Conservation (phyloP, 23 red algal species). For the Gracilaria caudata region DNA sequence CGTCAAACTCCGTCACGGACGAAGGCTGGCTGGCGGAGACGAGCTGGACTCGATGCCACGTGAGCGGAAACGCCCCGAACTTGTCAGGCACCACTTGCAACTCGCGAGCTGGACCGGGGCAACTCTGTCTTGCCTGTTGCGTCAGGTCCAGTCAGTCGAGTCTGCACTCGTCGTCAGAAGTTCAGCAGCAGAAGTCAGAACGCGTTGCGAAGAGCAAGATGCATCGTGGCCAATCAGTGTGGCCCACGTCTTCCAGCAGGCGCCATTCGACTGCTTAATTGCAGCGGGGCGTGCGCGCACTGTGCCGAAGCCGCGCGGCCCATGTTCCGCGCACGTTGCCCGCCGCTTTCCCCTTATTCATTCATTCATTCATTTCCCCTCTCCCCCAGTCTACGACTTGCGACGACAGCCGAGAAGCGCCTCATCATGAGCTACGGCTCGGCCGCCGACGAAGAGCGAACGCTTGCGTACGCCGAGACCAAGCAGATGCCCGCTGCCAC, state of each 20-base stretch:
- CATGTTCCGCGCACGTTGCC: not conserved
- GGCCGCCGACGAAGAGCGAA: conserved; percentile 46
- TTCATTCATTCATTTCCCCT: not conserved
- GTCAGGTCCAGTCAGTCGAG: too few relatives aligned
- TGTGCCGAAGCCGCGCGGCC: too few relatives aligned
- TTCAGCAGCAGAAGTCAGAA: too few relatives aligned
- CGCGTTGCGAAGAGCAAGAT: not conserved
- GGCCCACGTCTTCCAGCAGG: not conserved
- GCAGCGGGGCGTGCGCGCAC: not conserved
- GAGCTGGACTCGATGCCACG: too few relatives aligned
- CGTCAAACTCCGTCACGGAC: too few relatives aligned
- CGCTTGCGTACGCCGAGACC: conserved; percentile 36
- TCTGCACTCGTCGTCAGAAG: too few relatives aligned
- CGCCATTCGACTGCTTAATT: not conserved
- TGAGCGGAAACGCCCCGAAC: too few relatives aligned
- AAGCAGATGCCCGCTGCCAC: conserved; percentile 17
- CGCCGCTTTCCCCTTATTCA: not conserved
- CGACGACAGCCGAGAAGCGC: not conserved
- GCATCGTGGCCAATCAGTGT: not conserved
- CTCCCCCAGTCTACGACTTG: not conserved
- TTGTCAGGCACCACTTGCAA: too few relatives aligned
- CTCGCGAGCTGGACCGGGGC: too few relatives aligned
- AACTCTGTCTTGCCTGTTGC: too few relatives aligned
- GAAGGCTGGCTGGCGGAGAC: too few relatives aligned
- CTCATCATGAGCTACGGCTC: conserved; percentile 65